These are phyloP conservation scores for Aureobasidium sp. DNA, from an alignment of 2,329 filamentous ascomycete species.

Conservation along the genomic window DNA sequence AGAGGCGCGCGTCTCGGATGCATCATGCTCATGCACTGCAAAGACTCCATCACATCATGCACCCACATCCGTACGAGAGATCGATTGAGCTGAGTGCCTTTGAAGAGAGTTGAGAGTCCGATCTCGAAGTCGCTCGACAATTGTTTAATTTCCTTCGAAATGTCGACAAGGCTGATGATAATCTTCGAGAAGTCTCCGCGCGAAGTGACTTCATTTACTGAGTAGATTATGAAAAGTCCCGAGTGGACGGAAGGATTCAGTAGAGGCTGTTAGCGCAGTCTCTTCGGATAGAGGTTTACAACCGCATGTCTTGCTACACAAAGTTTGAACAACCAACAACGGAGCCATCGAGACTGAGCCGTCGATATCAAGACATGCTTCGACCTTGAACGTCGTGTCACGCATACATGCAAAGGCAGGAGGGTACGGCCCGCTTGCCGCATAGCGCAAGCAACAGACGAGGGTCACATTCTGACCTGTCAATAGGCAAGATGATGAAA, in stretches of 20 bases:
- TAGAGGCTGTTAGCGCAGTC: neutral
- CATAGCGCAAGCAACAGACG: neutral
- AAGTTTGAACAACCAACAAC: too few species aligned
- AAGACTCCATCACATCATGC: slow-evolving; percentile 1
- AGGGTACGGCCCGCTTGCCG: slow-evolving; percentile 11
- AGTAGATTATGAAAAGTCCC: neutral
- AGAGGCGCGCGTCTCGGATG: slow-evolving; percentile 1
- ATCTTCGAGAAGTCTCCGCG: slow-evolving; percentile 12
- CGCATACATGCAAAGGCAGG: neutral
- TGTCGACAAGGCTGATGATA: slow-evolving; percentile 10
- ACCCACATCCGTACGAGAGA: neutral
- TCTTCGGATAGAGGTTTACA: neutral
- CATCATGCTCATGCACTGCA: neutral
- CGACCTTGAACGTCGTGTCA: neutral
- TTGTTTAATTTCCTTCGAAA: neutral
- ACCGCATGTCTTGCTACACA: neutral
- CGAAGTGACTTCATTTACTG: neutral
- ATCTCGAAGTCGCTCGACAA: neutral
- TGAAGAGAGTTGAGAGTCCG: neutral
- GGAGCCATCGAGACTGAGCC: neutral
- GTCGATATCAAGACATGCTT: neutral
- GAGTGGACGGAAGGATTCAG: neutral
- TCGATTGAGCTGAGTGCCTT: neutral
- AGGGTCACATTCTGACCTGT: slow-evolving; percentile 2
- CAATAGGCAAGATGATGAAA: slow-evolving; percentile 4